Evolutionary conservation across 2,329 filamentous ascomycete species (phyloP).

Genomic region (Sporothrix inflata): DNA sequence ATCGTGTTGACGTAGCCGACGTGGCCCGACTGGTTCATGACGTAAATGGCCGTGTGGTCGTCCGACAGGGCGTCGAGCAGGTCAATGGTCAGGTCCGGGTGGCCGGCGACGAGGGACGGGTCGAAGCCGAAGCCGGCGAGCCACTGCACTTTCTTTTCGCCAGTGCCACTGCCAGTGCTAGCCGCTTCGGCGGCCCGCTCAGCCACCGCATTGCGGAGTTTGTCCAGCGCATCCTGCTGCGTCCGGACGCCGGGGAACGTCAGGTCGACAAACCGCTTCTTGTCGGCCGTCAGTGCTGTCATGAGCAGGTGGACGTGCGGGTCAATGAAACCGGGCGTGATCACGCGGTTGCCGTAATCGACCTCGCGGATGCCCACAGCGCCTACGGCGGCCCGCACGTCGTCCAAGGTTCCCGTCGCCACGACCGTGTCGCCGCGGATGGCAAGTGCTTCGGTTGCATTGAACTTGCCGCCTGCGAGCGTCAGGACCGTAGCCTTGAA

Average conservation of each 20-base stretch:
- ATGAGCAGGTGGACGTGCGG: conserved; percentile 30
- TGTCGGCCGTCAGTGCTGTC: conserved; percentile 23
- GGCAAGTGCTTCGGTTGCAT: conserved; percentile 18
- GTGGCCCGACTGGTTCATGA: conserved; percentile 31
- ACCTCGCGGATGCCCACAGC: background rate
- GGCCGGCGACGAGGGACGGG: conserved; percentile 27
- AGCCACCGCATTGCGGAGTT: background rate
- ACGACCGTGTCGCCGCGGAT: conserved; percentile 26
- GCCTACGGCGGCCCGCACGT: conserved; percentile 26
- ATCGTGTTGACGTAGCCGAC: conserved; percentile 28
- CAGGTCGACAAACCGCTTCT: conserved; percentile 23
- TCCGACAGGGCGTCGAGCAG: conserved; percentile 53
- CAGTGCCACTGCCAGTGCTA: background rate
- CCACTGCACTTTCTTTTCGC: conserved; percentile 11
- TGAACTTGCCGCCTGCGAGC: conserved; percentile 27
- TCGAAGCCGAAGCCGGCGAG: conserved; percentile 29
- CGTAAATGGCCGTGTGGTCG: conserved; percentile 34
- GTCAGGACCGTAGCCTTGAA: conserved; percentile 24
- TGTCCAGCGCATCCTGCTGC: conserved; percentile 16
- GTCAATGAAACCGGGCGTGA: conserved; percentile 30
- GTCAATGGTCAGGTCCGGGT: conserved; percentile 43
- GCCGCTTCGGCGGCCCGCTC: background rate
- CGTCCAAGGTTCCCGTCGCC: conserved; percentile 17
- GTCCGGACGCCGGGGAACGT: conserved; percentile 27
- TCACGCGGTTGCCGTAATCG: conserved; percentile 22